Evolutionary conservation across 108 stramenopile genomes (phyloP).

Genomic region (Skeletonema costatum): DNA sequence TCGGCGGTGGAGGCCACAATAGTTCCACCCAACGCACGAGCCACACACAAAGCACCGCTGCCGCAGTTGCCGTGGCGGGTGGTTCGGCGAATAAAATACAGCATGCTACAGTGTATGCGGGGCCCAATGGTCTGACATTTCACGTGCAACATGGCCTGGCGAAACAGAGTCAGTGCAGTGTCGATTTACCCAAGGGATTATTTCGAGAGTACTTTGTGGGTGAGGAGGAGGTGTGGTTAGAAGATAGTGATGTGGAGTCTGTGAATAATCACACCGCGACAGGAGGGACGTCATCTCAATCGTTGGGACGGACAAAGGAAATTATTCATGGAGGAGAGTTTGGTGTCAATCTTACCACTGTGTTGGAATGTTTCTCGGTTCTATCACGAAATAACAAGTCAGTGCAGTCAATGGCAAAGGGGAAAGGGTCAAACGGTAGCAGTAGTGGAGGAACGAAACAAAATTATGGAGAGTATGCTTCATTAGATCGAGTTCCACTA

Average conservation of each 20-base stretch:
- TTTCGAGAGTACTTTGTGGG: slow-evolving; percentile 69
- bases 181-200: slow-evolving; percentile 63
- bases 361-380: slow-evolving; percentile 63
- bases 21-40: slow-evolving; percentile 3
- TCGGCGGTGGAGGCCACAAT: slow-evolving; percentile 6
- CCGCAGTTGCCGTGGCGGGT: slow-evolving; percentile 13
- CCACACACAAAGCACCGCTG: slow-evolving; percentile 17
- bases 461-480: slow-evolving; percentile 31
- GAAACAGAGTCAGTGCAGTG: slow-evolving; percentile 57
- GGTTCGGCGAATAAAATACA: slow-evolving; percentile 36
- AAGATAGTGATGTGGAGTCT: slow-evolving; percentile 21
- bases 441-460: slow-evolving; percentile 5
- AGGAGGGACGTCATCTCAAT: not conserved
- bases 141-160: slow-evolving; percentile 61
- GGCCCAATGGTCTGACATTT: slow-evolving; percentile 57
- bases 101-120: slow-evolving; percentile 65
- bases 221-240: slow-evolving; percentile 50
- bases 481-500: slow-evolving; percentile 51
- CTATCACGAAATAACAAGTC: slow-evolving; percentile 42
- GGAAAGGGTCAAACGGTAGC: not conserved
- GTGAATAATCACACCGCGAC: slow-evolving; percentile 13
- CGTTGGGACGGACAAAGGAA: slow-evolving; percentile 18
- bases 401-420: not conserved
- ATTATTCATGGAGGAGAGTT: slow-evolving; percentile 56
- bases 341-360: slow-evolving; percentile 63